A percentile compares a stretch with the other conserved stretches of the same genome.
Conservation (phyloP, 2,329 filamentous ascomycete species). For the Orbilia blumenaviensis region DNA sequence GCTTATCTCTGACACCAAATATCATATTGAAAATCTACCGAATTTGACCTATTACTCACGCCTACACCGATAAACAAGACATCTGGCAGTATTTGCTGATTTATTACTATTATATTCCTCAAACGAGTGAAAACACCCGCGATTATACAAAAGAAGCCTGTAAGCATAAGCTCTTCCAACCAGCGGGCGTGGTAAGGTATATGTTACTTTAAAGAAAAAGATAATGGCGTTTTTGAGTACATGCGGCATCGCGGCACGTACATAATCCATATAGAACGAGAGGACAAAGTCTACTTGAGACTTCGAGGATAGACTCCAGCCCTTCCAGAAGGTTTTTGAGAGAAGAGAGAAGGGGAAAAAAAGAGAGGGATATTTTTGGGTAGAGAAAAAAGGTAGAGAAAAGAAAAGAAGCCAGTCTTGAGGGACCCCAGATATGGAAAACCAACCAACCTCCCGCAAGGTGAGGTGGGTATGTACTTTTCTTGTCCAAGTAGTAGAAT, state of each 20-base stretch:
- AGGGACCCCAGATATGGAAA: neutral
- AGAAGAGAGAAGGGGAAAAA: neutral
- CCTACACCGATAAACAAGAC: neutral
- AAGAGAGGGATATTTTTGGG: neutral
- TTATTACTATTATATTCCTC: slow-evolving; percentile 37
- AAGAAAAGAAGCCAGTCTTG: neutral
- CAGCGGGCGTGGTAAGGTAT: slow-evolving; percentile 6
- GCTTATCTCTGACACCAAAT: neutral
- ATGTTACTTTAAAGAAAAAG: neutral
- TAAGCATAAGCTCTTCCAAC: slow-evolving; percentile 9
- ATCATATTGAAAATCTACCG: neutral
- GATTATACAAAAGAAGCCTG: slow-evolving; percentile 13
- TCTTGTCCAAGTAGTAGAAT: neutral
- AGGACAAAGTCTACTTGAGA: slow-evolving; percentile 27
- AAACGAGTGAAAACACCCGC: slow-evolving; percentile 30
- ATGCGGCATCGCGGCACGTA: neutral
- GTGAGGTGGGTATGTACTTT: neutral
- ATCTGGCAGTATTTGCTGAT: neutral
- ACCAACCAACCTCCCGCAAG: slow-evolving; percentile 5
- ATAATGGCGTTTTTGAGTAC: too few relatives aligned
- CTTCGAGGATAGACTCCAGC: slow-evolving; percentile 27
- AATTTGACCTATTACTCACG: neutral
- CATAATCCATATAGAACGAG: slow-evolving; percentile 14
- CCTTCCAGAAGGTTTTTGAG: slow-evolving; percentile 15
- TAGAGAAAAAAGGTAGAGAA: neutral